Evolutionary conservation across 1,139 yeast species (phyloP), one percentile per base, ranked within the genome.

Genomic region (Pichia sp.): DNA sequence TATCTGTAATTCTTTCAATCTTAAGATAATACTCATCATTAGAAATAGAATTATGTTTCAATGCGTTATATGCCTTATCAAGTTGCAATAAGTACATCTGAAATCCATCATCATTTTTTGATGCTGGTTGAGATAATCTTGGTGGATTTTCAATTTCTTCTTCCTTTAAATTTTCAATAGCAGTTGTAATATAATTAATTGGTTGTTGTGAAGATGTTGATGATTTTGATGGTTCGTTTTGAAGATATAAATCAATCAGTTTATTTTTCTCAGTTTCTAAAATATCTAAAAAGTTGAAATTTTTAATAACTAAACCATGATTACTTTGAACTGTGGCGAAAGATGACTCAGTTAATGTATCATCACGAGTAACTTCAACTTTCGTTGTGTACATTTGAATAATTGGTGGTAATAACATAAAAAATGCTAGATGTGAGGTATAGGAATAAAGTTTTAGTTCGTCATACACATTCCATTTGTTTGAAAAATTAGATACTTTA

Each of bases 401-500:
- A 11, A 56, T 38, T 4, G 60, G 57, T 23, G 62, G 62, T 16
- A 59, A 39, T 3, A 59, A 36, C 54, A 58, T 48, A 35, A 58
- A 58, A 46, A 59, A 59, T 6, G 59, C 55, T 40, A 58, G 41
- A 47, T 59, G 61, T 6, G 62, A 59, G 3, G 61, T 53, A 47
- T 56, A 59, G 6, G 62, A 59, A 24, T 55, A 50, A 6, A 58
- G 41, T 39, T 57, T 57, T 22, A 59, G 36, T 39, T 58, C 62
- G 34, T 58, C 61, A 37, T 49, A 54, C 7, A 51, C 55, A n/a
- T 53, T 50, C 61, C 61, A 58, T 30, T 48, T 52, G 30, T 30
- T 41, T 32, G 35, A 23, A 4, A 24, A 28, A 11, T 23, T 29
- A 2, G 39, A n/a, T 7, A 40, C 7, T 2, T 34, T 40, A 5